phyloP scores from a whole-genome alignment of 2,329 filamentous ascomycete genomes.

The Alternaria arborescens region DNA sequence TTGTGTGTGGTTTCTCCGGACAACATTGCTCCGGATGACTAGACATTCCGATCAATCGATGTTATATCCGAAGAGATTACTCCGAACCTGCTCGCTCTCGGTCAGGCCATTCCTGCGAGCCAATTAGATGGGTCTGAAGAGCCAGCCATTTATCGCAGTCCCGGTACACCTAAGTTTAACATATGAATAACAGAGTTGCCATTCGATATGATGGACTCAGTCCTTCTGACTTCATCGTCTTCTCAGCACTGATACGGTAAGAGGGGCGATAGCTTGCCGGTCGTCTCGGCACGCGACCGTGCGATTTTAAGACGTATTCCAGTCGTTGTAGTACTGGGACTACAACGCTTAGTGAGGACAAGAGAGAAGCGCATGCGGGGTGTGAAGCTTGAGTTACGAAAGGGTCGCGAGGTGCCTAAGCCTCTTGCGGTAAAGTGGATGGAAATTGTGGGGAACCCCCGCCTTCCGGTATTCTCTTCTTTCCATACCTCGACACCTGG shows the following conservation, averaged over 20 bases:
- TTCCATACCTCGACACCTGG: background rate
- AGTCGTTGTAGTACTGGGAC: background rate
- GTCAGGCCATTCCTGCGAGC: background rate
- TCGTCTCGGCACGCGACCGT: background rate
- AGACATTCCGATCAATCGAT: background rate
- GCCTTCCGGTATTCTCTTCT: conserved; percentile 1
- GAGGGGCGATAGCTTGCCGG: too few species aligned
- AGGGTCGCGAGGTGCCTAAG: background rate
- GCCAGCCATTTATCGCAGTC: background rate
- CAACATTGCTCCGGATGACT: background rate
- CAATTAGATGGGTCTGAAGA: background rate
- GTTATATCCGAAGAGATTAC: background rate
- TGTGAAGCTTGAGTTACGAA: background rate
- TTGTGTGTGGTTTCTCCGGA: background rate
- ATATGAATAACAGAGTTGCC: background rate
- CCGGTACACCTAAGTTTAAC: background rate
- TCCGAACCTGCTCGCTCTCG: background rate
- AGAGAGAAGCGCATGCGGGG: background rate
- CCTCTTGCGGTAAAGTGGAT: background rate
- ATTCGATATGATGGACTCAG: background rate
- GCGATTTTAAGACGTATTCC: background rate
- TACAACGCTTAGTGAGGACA: background rate
- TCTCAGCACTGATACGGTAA: background rate
- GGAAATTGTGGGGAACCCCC: conserved; percentile 1
- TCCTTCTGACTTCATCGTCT: background rate